phyloP scores from a whole-genome alignment of 441 rosid species.

The Raphanus hybrid region DNA sequence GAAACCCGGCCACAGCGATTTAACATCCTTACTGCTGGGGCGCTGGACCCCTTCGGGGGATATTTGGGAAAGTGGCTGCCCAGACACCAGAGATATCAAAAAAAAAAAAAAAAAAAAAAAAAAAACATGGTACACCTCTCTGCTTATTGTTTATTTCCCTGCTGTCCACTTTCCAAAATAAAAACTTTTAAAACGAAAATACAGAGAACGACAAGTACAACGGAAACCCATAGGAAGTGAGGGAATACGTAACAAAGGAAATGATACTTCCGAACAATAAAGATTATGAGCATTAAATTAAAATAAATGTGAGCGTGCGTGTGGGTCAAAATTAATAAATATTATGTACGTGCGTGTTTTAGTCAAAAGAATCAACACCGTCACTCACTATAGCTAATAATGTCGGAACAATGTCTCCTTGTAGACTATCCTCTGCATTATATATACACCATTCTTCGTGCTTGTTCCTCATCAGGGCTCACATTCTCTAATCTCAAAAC shows the following conservation, averaged over 20 bases:
- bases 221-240: constrained; percentile 37
- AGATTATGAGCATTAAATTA: constrained; percentile 3
- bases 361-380: constrained; percentile 51
- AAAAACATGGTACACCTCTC: not conserved
- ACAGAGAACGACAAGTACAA: constrained; percentile 37
- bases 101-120: too few relatives aligned
- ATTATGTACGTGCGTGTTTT: constrained; percentile 24
- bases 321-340: constrained; percentile 34
- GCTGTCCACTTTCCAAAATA: constrained; percentile 22
- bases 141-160: constrained; percentile 18
- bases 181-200: constrained; percentile 10
- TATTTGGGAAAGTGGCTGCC: too few relatives aligned
- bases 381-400: constrained; percentile 31
- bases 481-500: constrained; percentile 26
- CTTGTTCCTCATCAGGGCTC: constrained; percentile 43
- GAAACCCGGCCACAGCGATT: too few relatives aligned
- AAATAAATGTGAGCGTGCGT: constrained; percentile 25
- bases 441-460: constrained; percentile 27
- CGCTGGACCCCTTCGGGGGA: too few relatives aligned
- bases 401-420: constrained; percentile 41
- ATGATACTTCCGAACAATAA: constrained; percentile 22
- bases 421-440: constrained; percentile 22
- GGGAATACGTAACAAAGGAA: not conserved
- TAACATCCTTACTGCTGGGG: too few relatives aligned
- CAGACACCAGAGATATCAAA: too few relatives aligned